A percentile compares a stretch with the other conserved stretches of the same genome.
Evolutionary conservation across 352 stramenopile species (phyloP).

Genomic region (Peronospora destructor): DNA sequence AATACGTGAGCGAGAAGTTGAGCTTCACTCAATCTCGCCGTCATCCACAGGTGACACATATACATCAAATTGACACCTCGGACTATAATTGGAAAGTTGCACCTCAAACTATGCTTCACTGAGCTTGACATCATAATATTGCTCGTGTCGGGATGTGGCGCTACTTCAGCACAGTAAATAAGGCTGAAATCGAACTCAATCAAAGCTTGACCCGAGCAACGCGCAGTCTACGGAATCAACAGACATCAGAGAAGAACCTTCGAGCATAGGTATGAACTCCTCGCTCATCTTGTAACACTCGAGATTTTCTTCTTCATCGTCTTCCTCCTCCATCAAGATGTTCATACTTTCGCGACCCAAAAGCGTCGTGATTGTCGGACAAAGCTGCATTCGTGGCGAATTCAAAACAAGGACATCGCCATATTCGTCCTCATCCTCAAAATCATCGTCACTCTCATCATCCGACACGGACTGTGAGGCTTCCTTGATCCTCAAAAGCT

Average conservation of each 20-base stretch:
- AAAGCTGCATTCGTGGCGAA: constrained; percentile 38
- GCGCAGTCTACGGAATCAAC: constrained; percentile 44
- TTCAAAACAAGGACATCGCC: constrained; percentile 31
- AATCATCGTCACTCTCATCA: constrained; percentile 29
- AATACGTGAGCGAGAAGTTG: constrained; percentile 13
- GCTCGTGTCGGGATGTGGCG: constrained; percentile 9
- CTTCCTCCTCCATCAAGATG: constrained; percentile 52
- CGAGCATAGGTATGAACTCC: constrained; percentile 54
- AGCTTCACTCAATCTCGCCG: constrained; percentile 14
- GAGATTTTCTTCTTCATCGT: constrained; percentile 37
- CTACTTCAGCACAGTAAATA: constrained; percentile 21
- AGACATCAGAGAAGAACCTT: constrained; percentile 32
- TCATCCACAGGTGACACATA: constrained; percentile 22
- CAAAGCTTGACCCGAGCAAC: constrained; percentile 29
- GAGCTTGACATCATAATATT: not conserved
- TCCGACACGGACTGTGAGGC: constrained; percentile 23
- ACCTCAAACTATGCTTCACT: constrained; percentile 4
- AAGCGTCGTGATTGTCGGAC: constrained; percentile 37
- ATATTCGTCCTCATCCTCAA: constrained; percentile 26
- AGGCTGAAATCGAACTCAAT: constrained; percentile 18
- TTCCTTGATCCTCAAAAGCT: constrained; percentile 27
- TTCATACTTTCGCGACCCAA: constrained; percentile 47
- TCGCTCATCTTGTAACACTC: constrained; percentile 27
- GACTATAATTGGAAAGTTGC: constrained; percentile 11
- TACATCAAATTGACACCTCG: constrained; percentile 27